These are phyloP conservation scores for Aquilaria malaccensis DNA, from an alignment of 345 rosid genomes.

Conservation along the genomic window DNA sequence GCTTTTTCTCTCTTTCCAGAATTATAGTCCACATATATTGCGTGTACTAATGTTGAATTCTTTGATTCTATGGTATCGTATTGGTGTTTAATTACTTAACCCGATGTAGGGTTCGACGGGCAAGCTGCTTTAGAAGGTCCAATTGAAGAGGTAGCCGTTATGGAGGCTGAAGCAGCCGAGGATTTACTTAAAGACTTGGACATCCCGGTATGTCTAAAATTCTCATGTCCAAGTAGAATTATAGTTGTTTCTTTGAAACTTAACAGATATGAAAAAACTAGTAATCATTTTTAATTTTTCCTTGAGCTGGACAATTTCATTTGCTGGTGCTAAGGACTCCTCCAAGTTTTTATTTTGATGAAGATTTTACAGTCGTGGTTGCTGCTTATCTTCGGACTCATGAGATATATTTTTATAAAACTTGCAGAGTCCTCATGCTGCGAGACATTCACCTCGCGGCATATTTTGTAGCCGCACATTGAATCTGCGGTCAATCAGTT, in stretches of 20 bases:
- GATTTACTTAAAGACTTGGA: conserved; percentile 64
- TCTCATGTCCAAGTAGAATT: background rate
- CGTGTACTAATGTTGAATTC: no score
- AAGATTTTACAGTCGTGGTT: no score
- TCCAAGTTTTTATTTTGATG: background rate
- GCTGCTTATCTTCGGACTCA: conserved; percentile 13
- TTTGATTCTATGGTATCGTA: no score
- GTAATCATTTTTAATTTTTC: background rate
- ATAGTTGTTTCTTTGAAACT: background rate
- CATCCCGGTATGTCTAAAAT: conserved; percentile 42
- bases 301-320: no score
- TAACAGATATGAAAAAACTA: background rate
- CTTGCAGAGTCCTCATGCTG: conserved; percentile 72
- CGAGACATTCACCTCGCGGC: conserved; percentile 80
- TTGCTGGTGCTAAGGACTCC: background rate
- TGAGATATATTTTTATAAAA: background rate
- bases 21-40: no score
- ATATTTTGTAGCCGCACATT: conserved; percentile 92
- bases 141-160: conserved; percentile 79
- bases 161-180: conserved; percentile 70
- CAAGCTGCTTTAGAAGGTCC: conserved; percentile 72
- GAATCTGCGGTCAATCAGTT: conserved; percentile 92
- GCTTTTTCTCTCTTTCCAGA: background rate
- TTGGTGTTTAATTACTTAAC: background rate
- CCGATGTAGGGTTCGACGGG: conserved; percentile 43